Base-by-base conservation (phyloP, 192 early-diverging fungal genomes). In the Coemansia sp. region DNA sequence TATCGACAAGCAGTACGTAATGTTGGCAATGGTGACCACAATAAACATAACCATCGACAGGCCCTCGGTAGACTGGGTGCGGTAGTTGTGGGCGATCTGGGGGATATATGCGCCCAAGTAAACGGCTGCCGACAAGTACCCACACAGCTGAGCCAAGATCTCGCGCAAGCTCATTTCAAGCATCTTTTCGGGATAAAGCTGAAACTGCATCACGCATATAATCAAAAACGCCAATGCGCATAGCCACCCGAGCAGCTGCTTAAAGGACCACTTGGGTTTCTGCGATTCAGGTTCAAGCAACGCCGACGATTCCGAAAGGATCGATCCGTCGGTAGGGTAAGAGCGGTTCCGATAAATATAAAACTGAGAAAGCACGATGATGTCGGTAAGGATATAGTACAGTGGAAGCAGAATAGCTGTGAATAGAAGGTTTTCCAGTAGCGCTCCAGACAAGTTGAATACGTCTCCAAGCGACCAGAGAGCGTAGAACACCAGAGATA, bases 401-500 rank as follows among this genome's bases (percentile, higher is more conserved):
- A 85, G 51, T 17, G 85, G 82, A 11, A 89, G 70, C 6, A 85
- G 50, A 37, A 90, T 82, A 65, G 88, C 84, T 0, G 88, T 90
- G 18, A 78, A 44, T 10, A 90, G 58, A 6, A 93, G 68, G 50
- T 83, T 70, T 28, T 88, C 82, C 62, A 87, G 76, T 20, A 83
- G 51, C 16, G 84, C 81, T 16, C 90, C 90, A 28, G 80, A 59
- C 26, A 90, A 44, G 60, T 85, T 87, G 62, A 89, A 82, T 11
- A 88, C 44, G 49, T 93, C 90, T n/a, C 88, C 90, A 0, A 86
- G 68, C 1, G 88, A 62, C 90, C 90, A 93, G 55, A 90, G 81
- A 16, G 85, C 60, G 36, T 90, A 69, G 59, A 90, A 93, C 5
- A 76, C 62, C 30, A 88, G 59, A 8, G 90, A 90, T 3, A 93